A percentile compares a stretch with the other conserved stretches of the same genome.
These are phyloP conservation scores for Mucor plumbeus DNA, from an alignment of 371 early-diverging fungal species.

Conservation along the genomic window DNA sequence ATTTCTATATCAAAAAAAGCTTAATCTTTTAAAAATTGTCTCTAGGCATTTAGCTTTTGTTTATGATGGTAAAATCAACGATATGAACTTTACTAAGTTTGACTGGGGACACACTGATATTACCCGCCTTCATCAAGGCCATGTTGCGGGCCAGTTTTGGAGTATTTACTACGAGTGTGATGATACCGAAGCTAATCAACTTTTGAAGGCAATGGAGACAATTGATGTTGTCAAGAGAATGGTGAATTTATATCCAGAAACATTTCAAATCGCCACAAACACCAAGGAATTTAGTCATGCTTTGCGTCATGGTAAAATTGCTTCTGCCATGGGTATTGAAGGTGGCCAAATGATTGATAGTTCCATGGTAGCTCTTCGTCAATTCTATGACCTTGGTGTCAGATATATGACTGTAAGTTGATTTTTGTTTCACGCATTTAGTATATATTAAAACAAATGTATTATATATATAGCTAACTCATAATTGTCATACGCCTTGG, in stretches of 20 bases:
- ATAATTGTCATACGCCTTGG: slow-evolving; percentile 74
- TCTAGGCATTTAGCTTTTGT: slow-evolving; percentile 40
- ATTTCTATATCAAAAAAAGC: too few relatives aligned
- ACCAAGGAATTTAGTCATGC: slow-evolving; percentile 55
- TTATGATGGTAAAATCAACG: slow-evolving; percentile 44
- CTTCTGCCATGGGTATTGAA: slow-evolving; percentile 71
- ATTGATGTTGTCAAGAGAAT: slow-evolving; percentile 68
- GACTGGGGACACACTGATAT: slow-evolving; percentile 53
- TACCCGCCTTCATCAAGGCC: slow-evolving; percentile 47
- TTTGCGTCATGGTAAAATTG: slow-evolving; percentile 50
- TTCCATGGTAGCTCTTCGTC: slow-evolving; percentile 60
- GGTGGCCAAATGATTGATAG: slow-evolving; percentile 72
- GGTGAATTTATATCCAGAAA: slow-evolving; percentile 53
- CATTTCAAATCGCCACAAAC: slow-evolving; percentile 52
- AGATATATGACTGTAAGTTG: slow-evolving; percentile 69
- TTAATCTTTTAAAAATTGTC: too few relatives aligned
- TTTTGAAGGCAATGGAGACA: slow-evolving; percentile 53
- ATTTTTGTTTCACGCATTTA: neutral
- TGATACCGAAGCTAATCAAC: slow-evolving; percentile 38
- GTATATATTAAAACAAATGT: neutral
- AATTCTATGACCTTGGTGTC: slow-evolving; percentile 62
- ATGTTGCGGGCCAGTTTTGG: slow-evolving; percentile 69
- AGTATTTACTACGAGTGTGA: slow-evolving; percentile 59
- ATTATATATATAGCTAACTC: slow-evolving; percentile 50
- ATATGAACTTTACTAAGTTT: slow-evolving; percentile 41